Evolutionary conservation across 805 yeast species (phyloP).

Genomic region (Nakazawaea molendinolei): DNA sequence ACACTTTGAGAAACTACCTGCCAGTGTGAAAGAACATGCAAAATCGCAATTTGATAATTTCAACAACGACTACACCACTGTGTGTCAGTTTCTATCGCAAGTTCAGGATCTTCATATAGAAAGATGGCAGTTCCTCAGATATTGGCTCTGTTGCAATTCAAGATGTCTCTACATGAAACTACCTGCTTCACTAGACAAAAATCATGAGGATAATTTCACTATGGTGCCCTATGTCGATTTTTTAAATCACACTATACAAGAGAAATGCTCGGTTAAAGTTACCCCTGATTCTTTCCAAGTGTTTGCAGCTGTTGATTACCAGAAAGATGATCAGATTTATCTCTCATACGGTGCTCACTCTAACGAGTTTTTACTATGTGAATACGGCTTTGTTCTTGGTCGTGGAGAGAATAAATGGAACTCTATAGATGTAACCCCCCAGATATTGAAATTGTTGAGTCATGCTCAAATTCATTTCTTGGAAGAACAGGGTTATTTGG

Average conservation of each 20-base stretch:
- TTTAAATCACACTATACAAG: constrained; percentile 59
- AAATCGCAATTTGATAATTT: constrained; percentile 36
- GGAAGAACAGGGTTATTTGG: constrained; percentile 49
- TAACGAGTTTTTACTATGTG: constrained; percentile 74
- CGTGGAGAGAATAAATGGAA: constrained; percentile 53
- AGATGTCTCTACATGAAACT: constrained; percentile 80
- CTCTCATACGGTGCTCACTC: constrained; percentile 87
- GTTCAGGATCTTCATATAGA: constrained; percentile 37
- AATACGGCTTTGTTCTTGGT: constrained; percentile 72
- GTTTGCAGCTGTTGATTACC: constrained; percentile 26
- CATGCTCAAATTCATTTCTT: constrained; percentile 37
- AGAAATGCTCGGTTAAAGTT: constrained; percentile 47
- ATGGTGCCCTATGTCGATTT: constrained; percentile 90
- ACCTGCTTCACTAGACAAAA: constrained; percentile 37
- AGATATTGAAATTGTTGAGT: constrained; percentile 26
- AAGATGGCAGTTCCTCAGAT: constrained; percentile 27
- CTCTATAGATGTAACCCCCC: constrained; percentile 52
- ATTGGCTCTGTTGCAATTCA: constrained; percentile 83
- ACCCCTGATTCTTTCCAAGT: constrained; percentile 46
- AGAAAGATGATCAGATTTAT: constrained; percentile 47
- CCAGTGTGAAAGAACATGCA: constrained; percentile 32
- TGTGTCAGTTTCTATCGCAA: constrained; percentile 19
- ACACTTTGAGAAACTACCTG: constrained; percentile 36
- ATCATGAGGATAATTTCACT: constrained; percentile 63
- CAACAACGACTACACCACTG: constrained; percentile 35